phyloP scores from a whole-genome alignment of 2,329 filamentous ascomycete genomes.

The Pleomassaria siparia region DNA sequence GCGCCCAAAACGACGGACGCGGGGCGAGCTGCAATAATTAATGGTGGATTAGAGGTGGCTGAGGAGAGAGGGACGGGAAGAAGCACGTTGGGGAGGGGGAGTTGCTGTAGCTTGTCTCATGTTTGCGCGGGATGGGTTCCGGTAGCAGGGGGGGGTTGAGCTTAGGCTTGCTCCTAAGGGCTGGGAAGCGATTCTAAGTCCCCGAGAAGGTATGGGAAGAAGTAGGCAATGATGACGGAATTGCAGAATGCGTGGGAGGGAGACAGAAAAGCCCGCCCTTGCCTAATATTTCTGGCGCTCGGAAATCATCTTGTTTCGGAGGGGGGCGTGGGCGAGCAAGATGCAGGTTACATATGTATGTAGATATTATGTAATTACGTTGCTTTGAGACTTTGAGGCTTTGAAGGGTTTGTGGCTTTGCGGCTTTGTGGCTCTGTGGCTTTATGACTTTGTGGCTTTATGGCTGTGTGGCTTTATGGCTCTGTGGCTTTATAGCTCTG shows the following conservation, averaged over 20 bases:
- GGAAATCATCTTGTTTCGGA: no score
- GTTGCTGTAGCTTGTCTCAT: conserved; percentile 11
- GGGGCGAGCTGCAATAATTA: not conserved
- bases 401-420: no score
- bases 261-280: no score
- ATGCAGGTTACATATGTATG: no score
- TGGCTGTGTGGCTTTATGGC: no score
- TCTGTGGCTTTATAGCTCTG: no score
- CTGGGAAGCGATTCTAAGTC: not conserved
- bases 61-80: not conserved
- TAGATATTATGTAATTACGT: no score
- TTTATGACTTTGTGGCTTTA: no score
- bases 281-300: no score
- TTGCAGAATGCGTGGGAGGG: not conserved
- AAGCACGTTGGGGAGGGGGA: not conserved
- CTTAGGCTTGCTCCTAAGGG: not conserved
- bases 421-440: no score
- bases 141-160: not conserved
- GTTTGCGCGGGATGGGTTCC: conserved; percentile 5
- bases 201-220: not conserved
- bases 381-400: no score
- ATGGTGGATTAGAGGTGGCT: not conserved
- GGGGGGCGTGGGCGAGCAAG: no score
- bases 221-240: not conserved
- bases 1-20: not conserved